Evolutionary conservation across 306 rosid species (phyloP).

Genomic region (Macrotyloma uniflorum): DNA sequence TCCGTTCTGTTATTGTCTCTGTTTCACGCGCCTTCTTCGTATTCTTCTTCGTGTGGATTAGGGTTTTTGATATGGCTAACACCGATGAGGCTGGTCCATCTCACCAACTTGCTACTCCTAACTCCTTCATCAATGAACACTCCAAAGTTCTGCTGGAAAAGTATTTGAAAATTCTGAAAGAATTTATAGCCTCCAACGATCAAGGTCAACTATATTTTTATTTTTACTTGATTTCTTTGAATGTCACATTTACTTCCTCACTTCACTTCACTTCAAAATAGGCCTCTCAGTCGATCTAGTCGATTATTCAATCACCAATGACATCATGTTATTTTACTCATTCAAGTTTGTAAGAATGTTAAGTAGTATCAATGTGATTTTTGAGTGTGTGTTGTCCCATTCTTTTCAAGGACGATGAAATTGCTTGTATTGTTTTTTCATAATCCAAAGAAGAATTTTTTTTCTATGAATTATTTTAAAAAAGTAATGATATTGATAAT

Average conservation of each 20-base stretch:
- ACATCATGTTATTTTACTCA: not conserved
- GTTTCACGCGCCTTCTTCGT: not conserved
- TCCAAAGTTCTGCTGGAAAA: not conserved
- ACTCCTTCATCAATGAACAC: not conserved
- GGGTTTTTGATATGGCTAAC: not conserved
- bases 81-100: not conserved
- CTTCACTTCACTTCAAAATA: not conserved
- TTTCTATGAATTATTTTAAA: too few species aligned
- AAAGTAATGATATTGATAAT: too few species aligned
- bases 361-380: not conserved
- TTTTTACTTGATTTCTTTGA: not conserved
- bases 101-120: not conserved
- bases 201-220: not conserved
- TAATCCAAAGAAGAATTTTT: too few species aligned
- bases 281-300: not conserved
- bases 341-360: not conserved
- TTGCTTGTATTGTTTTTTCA: too few species aligned
- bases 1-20: not conserved
- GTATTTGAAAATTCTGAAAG: not conserved
- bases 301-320: not conserved
- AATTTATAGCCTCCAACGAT: not conserved
- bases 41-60: not conserved
- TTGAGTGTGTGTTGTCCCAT: not conserved
- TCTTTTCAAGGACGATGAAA: not conserved
- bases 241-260: not conserved